Percentiles rank a stretch among this genome's conserved stretches.
Evolutionary conservation across 768 basidiomycete species (phyloP).

Genomic region (Lactifluus piperatus): DNA sequence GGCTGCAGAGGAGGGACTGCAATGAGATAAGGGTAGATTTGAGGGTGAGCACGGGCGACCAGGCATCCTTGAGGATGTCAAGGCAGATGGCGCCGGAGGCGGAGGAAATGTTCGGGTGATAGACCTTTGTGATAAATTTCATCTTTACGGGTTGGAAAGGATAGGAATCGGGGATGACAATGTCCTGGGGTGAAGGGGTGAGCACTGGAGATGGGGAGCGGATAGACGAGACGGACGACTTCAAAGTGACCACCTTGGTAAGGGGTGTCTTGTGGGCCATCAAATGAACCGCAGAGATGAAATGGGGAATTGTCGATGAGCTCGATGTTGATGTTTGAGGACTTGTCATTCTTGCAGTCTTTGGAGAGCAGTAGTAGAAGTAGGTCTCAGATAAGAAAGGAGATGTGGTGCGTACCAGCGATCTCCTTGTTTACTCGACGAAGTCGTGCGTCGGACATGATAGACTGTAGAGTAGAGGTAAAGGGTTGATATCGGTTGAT

Average conservation of each 20-base stretch:
- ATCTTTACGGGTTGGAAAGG: constrained; percentile 95
- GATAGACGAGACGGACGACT: constrained; percentile 50
- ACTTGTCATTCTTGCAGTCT: constrained; percentile 96
- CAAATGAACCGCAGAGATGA: constrained; percentile 86
- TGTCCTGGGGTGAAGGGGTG: constrained; percentile 52
- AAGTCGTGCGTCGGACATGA: constrained; percentile 59
- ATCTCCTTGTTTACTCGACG: constrained; percentile 95
- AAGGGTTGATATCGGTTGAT: not conserved
- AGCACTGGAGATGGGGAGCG: not conserved
- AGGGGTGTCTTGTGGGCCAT: constrained; percentile 87
- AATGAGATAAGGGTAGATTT: constrained; percentile 94
- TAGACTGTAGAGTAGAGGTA: not conserved
- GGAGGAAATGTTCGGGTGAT: constrained; percentile 93
- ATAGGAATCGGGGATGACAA: constrained; percentile 85
- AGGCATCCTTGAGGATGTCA: constrained; percentile 84
- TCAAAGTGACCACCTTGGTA: constrained; percentile 89
- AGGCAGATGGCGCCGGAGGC: constrained; percentile 93
- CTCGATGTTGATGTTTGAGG: constrained; percentile 77
- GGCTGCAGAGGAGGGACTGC: constrained; percentile 86
- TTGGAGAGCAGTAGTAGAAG: not conserved
- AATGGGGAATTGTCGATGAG: constrained; percentile 85
- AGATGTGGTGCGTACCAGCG: constrained; percentile 41
- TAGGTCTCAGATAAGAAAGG: not conserved
- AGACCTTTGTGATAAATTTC: constrained; percentile 96
- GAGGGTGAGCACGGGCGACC: constrained; percentile 91